phyloP scores from a whole-genome alignment of 2,329 filamentous ascomycete species.

The Pseudonectria buxi region DNA sequence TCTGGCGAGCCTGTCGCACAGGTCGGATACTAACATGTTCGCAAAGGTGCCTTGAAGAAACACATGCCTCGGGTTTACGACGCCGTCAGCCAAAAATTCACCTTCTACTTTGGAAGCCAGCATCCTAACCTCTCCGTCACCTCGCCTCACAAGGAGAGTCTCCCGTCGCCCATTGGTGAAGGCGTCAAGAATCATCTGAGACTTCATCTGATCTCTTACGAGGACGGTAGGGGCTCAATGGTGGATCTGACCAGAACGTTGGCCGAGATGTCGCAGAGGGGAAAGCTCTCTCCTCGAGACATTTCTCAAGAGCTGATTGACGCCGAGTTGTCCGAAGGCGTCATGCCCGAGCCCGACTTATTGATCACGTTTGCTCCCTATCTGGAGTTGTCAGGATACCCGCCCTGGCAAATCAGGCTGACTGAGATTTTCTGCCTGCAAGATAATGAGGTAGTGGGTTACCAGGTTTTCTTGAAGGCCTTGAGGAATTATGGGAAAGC shows the following conservation, averaged over 20 bases:
- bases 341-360: slow-evolving; percentile 86
- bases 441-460: slow-evolving; percentile 78
- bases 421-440: slow-evolving; percentile 84
- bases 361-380: slow-evolving; percentile 80
- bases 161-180: slow-evolving; percentile 22
- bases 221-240: slow-evolving; percentile 87
- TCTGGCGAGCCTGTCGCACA: not conserved
- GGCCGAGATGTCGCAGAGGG: slow-evolving; percentile 87
- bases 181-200: slow-evolving; percentile 38
- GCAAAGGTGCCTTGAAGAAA: slow-evolving; percentile 76
- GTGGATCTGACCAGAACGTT: slow-evolving; percentile 94
- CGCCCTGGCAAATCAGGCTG: slow-evolving; percentile 90
- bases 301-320: slow-evolving; percentile 84
- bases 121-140: slow-evolving; percentile 61
- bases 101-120: slow-evolving; percentile 76
- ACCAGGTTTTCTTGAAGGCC: slow-evolving; percentile 85
- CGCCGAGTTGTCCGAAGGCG: slow-evolving; percentile 70
- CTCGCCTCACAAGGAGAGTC: slow-evolving; percentile 36
- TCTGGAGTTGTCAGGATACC: slow-evolving; percentile 82
- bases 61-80: slow-evolving; percentile 82
- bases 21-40: slow-evolving; percentile 5
- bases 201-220: slow-evolving; percentile 74
- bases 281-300: slow-evolving; percentile 73
- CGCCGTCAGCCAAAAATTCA: slow-evolving; percentile 70
- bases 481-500: slow-evolving; percentile 79